Conservation (phyloP, 305 asterid species). For the Vinca major region DNA sequence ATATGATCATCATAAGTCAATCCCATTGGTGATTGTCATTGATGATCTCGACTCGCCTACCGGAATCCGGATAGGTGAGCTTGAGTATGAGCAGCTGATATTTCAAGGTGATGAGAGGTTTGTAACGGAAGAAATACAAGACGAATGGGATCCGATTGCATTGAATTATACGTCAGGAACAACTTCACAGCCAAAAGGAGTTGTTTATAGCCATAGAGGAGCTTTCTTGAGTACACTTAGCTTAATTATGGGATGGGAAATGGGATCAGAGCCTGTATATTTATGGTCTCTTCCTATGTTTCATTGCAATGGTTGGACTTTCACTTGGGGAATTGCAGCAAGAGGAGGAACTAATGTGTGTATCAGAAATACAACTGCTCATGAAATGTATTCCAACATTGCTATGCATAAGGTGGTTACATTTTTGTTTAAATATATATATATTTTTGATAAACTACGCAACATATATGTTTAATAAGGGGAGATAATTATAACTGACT, state of each 20-base stretch:
- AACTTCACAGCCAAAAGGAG: constrained; percentile 31
- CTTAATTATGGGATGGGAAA: constrained; percentile 26
- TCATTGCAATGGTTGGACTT: constrained; percentile 38
- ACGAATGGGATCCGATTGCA: constrained; percentile 36
- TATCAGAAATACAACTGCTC: constrained; percentile 48
- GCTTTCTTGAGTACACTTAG: constrained; percentile 30
- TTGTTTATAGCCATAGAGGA: constrained; percentile 31
- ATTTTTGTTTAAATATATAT: too few relatives aligned
- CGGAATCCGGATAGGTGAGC: constrained; percentile 36
- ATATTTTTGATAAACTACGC: too few relatives aligned
- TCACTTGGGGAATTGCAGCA: constrained; percentile 36
- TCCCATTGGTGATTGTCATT: constrained; percentile 50
- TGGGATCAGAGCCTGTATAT: constrained; percentile 30
- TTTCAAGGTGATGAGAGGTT: constrained; percentile 29
- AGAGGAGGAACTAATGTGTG: constrained; percentile 36
- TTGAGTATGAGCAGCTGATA: constrained; percentile 52
- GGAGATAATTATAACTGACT: too few relatives aligned
- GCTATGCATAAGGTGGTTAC: constrained; percentile 23
- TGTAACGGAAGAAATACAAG: constrained; percentile 30
- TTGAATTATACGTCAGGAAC: constrained; percentile 38
- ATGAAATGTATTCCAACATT: constrained; percentile 46
- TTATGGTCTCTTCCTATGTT: constrained; percentile 36
- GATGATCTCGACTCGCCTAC: constrained; percentile 53
- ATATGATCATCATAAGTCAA: constrained; percentile 11
- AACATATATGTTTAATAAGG: too few relatives aligned